Base-by-base conservation (phyloP, 805 yeast species). In the Saccharomycopsis selenospora region DNA sequence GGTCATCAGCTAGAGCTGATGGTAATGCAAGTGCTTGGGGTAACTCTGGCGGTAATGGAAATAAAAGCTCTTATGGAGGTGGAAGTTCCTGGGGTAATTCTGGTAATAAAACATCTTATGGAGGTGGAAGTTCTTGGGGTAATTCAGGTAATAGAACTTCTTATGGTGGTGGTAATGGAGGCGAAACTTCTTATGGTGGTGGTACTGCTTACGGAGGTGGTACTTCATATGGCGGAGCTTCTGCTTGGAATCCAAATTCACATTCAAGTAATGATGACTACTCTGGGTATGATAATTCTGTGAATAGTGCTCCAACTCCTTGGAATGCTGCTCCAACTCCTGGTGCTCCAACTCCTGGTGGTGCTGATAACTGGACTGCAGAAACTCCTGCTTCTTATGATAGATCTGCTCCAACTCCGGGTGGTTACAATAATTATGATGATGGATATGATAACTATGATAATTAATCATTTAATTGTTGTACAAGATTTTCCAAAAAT, bases 41-140 rank as follows among this genome's bases (percentile, higher is more conserved):
- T 43, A 73, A 70, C 56, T 67, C 77, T 11, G 77, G 83, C 5
- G 66, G 77, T 3, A 76, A 81, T 80, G 71, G 71, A 24, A 62
- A 57, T 26, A 60, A 61, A 3, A 64, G 68, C 13, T 61, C 77
- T 1, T 71, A 75, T 66, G 75, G 74, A 43, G 79, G 79, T 14
- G 73, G 74, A 42, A 66, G 67, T 54, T 62, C 73, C 7, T 68
- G 72, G 64, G 73, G 76, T 48, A 65, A 67, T 46, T n/a, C n/a
- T n/a, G 71, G 69, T 42, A 62, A 61, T 49, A 62, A 55, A 45
- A 62, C 67, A 13, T 62, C 64, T 36, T 61, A 70, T 45, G 71
- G 73, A 36, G 67, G 66, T 46, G 69, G 70, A 2, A 64, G 73
- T 8, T 62, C 73, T 1, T 71, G 72, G 14, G 63, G 63, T n/a